Percentiles rank a stretch among this genome's conserved stretches.
Evolutionary conservation across 108 stramenopile species (phyloP).

Genomic region (Cyclotella cryptica): DNA sequence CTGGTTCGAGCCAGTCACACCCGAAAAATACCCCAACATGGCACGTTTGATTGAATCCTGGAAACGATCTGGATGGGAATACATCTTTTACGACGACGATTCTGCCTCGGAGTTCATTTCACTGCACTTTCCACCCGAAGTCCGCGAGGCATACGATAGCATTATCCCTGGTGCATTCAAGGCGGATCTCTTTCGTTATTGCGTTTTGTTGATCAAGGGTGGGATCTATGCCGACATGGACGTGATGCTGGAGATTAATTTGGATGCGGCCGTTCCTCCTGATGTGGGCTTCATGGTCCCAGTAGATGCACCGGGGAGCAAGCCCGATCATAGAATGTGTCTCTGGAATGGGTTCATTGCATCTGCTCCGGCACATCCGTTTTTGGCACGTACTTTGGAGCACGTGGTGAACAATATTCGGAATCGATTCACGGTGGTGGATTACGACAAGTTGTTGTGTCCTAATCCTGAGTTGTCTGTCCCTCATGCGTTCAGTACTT

Average conservation of each 20-base stretch:
- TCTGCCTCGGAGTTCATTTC: slow-evolving; percentile 58
- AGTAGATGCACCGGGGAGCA: slow-evolving; percentile 61
- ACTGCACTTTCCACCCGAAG: slow-evolving; percentile 68
- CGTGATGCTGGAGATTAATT: slow-evolving; percentile 66
- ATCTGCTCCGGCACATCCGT: slow-evolving; percentile 68
- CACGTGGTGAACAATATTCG: slow-evolving; percentile 75
- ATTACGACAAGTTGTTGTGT: slow-evolving; percentile 70
- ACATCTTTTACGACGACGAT: slow-evolving; percentile 68
- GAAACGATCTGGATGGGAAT: slow-evolving; percentile 67
- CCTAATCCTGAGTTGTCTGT: slow-evolving; percentile 53
- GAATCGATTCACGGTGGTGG: slow-evolving; percentile 75
- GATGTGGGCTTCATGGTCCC: slow-evolving; percentile 73
- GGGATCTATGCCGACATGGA: slow-evolving; percentile 79
- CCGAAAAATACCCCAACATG: slow-evolving; percentile 77
- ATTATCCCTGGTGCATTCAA: slow-evolving; percentile 63
- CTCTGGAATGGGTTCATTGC: slow-evolving; percentile 79
- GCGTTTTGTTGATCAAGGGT: slow-evolving; percentile 69
- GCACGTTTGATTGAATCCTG: slow-evolving; percentile 66
- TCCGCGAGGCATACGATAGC: slow-evolving; percentile 65
- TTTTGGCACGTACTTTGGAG: slow-evolving; percentile 55
- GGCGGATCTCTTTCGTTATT: slow-evolving; percentile 78
- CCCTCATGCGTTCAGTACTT: slow-evolving; percentile 59
- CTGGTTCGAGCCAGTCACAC: slow-evolving; percentile 69
- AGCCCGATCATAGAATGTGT: slow-evolving; percentile 53
- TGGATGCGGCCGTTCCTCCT: slow-evolving; percentile 58